Base-by-base conservation (phyloP, 768 basidiomycete genomes). In the Russula virescens region DNA sequence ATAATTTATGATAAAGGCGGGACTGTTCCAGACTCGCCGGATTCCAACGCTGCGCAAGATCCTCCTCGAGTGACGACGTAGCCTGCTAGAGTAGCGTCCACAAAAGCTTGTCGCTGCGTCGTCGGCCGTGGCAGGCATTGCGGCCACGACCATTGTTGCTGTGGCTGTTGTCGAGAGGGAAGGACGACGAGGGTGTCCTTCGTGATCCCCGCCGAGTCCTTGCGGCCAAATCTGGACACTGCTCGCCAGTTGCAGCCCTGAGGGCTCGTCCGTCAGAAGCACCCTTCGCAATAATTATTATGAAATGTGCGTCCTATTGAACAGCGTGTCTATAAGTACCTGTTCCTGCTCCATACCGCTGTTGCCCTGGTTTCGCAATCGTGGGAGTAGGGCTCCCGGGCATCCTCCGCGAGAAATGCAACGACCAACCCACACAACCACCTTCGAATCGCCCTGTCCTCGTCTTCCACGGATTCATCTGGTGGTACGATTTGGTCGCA, bases 401-500 rank as follows among this genome's bases (percentile, higher is more conserved):
- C 83, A 61, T 84, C 81, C 38, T 73, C 78, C 19, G 78, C 76
- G 60, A 89, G 72, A 72, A 88, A 89, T 5, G 76, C 75, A 55
- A 88, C 68, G 21, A 89, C 87, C 25, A 88, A 76, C 1, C 76
- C 75, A 61, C 85, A 78, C 23, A 88, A 72, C 35, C 79, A 79
- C 65, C 83, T 81, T 52, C 86, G 79, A 50, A 82, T 82, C 19
- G 70, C 74, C 69, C 76, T 75, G 64, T 87, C 86, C 47, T 84
- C 84, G 25, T 84, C 83, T 55, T 86, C 83, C 68, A 76, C 66
- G 16, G 75, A 69, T 28, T 82, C 83, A 51, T 80, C 80, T 0
- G 75, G 69, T 2, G 82, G 81, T 3, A 79, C 70, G 43, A 87
- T 75, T 69, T 89, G 87, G 69, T 89, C 88, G 68, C 81, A 87